These are phyloP conservation scores for Trichoderma guizhouense DNA, from an alignment of 2,329 filamentous ascomycete species.

Conservation along the genomic window DNA sequence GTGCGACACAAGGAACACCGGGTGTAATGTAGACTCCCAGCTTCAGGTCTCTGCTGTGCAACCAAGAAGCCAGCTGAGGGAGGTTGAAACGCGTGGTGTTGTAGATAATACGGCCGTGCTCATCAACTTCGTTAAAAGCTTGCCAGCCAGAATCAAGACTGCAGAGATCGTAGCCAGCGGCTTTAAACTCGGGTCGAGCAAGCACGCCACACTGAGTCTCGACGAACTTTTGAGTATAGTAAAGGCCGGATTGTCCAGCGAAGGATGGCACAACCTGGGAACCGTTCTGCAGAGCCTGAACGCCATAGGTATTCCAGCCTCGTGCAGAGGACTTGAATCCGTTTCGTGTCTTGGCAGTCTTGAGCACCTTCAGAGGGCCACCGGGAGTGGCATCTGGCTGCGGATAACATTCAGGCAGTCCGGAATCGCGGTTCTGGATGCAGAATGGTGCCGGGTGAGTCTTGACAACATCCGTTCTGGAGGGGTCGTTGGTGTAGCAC, in stretches of 20 bases:
- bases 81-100: slow-evolving; percentile 15
- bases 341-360: slow-evolving; percentile 9
- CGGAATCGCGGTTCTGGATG: slow-evolving; percentile 15
- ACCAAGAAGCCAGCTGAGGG: slow-evolving; percentile 13
- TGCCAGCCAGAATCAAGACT: slow-evolving; percentile 30
- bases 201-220: slow-evolving; percentile 19
- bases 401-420: slow-evolving; percentile 15
- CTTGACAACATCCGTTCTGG: slow-evolving; percentile 7
- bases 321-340: slow-evolving; percentile 13
- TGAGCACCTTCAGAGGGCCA: slow-evolving; percentile 15
- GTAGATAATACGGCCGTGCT: slow-evolving; percentile 15
- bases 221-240: slow-evolving; percentile 15
- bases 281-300: slow-evolving; percentile 16
- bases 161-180: slow-evolving; percentile 15
- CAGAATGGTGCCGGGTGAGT: slow-evolving; percentile 14
- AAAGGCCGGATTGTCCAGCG: slow-evolving; percentile 6
- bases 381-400: slow-evolving; percentile 1
- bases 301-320: slow-evolving; percentile 19
- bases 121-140: slow-evolving; percentile 12
- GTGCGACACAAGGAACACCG: slow-evolving; percentile 12
- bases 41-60: slow-evolving; percentile 12
- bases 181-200: slow-evolving; percentile 6
- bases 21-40: slow-evolving; percentile 18
- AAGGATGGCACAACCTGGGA: slow-evolving; percentile 18
- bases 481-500: slow-evolving; percentile 6